phyloP scores from a whole-genome alignment of 306 rosid species.

The Morella rubra region DNA sequence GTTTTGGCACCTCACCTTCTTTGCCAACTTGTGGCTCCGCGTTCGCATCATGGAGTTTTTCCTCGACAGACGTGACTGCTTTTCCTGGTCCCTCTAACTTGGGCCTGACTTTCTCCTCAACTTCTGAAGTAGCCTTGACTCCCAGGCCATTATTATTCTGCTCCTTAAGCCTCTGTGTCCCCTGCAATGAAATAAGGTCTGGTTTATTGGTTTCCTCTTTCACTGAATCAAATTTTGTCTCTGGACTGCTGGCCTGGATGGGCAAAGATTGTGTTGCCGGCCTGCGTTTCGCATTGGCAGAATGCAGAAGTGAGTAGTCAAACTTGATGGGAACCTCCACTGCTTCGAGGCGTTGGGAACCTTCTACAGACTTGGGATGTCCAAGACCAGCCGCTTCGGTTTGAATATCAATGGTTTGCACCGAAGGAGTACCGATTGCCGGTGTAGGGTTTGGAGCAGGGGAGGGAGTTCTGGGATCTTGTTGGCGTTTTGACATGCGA shows the following conservation, averaged over 20 bases:
- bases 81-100: slow-evolving; percentile 7
- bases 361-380: slow-evolving; percentile 16
- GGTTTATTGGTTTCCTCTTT: not conserved
- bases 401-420: slow-evolving; percentile 11
- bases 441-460: slow-evolving; percentile 22
- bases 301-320: slow-evolving; percentile 22
- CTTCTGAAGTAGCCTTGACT: not conserved
- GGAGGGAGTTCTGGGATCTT: slow-evolving; percentile 2
- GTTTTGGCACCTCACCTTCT: not conserved
- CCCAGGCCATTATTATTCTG: not conserved
- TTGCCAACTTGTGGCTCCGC: not conserved
- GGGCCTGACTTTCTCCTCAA: not conserved
- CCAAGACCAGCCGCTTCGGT: slow-evolving; percentile 12
- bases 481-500: slow-evolving; percentile 28
- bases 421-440: not conserved
- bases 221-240: slow-evolving; percentile 12
- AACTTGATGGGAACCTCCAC: slow-evolving; percentile 33
- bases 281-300: not conserved
- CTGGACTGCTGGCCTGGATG: not conserved
- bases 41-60: not conserved
- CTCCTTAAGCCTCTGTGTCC: not conserved
- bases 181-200: slow-evolving; percentile 12
- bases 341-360: not conserved
- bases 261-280: not conserved
- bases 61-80: not conserved